Conservation (phyloP, 1,139 yeast genomes). For the Suhomyces terraborum region DNA sequence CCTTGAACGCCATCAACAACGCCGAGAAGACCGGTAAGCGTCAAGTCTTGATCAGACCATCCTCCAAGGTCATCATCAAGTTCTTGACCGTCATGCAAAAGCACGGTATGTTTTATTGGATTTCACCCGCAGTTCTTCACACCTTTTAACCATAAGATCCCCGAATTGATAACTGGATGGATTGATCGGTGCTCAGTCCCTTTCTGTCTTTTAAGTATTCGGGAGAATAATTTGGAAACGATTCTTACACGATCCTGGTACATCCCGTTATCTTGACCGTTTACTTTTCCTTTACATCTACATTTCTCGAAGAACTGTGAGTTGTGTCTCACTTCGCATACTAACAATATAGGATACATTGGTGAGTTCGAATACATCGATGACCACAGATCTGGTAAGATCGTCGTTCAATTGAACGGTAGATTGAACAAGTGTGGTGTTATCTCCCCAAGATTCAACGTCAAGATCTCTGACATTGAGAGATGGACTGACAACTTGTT, state of each 20-base stretch:
- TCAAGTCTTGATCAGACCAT: slow-evolving; percentile 98
- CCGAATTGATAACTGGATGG: slow-evolving; percentile 99
- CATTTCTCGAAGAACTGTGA: slow-evolving; percentile 34
- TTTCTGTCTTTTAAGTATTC: slow-evolving; percentile 97
- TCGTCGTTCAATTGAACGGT: slow-evolving; percentile 95
- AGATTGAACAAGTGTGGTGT: slow-evolving; percentile 99
- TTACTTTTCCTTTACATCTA: slow-evolving; percentile 80
- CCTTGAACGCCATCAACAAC: slow-evolving; percentile 96
- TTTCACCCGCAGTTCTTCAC: slow-evolving; percentile 1
- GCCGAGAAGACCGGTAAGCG: slow-evolving; percentile 99
- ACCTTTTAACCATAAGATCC: slow-evolving; percentile 21
- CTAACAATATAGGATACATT: slow-evolving; percentile 68
- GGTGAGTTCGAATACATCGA: slow-evolving; percentile 98
- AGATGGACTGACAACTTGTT: slow-evolving; percentile 97
- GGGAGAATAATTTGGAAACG: slow-evolving; percentile 76
- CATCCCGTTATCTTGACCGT: slow-evolving; percentile 48
- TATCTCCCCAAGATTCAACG: slow-evolving; percentile 97
- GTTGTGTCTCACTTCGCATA: slow-evolving; percentile 13
- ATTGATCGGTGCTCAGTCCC: slow-evolving; percentile 85
- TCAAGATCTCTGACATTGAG: slow-evolving; percentile 89
- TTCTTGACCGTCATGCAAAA: slow-evolving; percentile 97
- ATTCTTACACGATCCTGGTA: slow-evolving; percentile 74
- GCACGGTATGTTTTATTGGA: slow-evolving; percentile 53
- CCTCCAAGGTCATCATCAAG: slow-evolving; percentile 97
- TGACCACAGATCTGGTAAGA: slow-evolving; percentile 99